Percentiles rank a stretch among this genome's conserved stretches.
These are phyloP conservation scores for Apophysomyces trapeziformis DNA, from an alignment of 371 early-diverging fungal genomes.

Conservation along the genomic window DNA sequence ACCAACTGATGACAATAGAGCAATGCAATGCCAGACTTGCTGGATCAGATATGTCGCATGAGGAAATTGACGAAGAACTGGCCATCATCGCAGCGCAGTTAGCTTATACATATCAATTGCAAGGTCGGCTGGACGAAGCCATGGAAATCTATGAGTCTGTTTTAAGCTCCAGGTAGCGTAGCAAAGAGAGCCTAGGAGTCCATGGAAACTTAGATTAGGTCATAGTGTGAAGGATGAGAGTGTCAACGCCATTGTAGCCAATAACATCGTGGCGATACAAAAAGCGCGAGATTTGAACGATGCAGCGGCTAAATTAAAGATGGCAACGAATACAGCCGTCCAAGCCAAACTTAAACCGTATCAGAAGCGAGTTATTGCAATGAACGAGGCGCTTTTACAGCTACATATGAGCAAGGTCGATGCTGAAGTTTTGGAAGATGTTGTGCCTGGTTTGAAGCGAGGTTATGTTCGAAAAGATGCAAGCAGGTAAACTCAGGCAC, in stretches of 20 bases:
- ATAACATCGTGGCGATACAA: constrained; percentile 67
- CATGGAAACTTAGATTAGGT: background rate
- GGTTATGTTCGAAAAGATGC: constrained; percentile 59
- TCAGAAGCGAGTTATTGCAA: constrained; percentile 69
- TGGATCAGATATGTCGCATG: constrained; percentile 49
- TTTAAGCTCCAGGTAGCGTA: constrained; percentile 62
- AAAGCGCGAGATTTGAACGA: constrained; percentile 63
- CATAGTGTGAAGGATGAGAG: constrained; percentile 45
- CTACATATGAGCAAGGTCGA: constrained; percentile 72
- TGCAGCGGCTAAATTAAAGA: constrained; percentile 60
- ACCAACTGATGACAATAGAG: constrained; percentile 23
- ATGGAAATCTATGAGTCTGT: constrained; percentile 66
- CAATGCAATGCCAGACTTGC: constrained; percentile 38
- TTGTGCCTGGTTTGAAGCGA: constrained; percentile 69
- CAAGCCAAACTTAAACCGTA: constrained; percentile 63
- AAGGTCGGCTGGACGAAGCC: constrained; percentile 63
- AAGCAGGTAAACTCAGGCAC: constrained; percentile 25
- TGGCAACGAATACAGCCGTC: constrained; percentile 58
- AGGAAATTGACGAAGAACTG: constrained; percentile 74
- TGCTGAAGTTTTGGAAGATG: constrained; percentile 56
- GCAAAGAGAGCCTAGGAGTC: constrained; percentile 12
- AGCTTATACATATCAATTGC: constrained; percentile 74
- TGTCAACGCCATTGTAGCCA: constrained; percentile 68
- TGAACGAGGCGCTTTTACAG: constrained; percentile 71
- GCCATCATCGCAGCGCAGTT: constrained; percentile 71